Evolutionary conservation across 192 early-diverging fungal genomes (phyloP), one percentile per base, ranked within the genome.

Genomic region (Entomortierella parvispora): DNA sequence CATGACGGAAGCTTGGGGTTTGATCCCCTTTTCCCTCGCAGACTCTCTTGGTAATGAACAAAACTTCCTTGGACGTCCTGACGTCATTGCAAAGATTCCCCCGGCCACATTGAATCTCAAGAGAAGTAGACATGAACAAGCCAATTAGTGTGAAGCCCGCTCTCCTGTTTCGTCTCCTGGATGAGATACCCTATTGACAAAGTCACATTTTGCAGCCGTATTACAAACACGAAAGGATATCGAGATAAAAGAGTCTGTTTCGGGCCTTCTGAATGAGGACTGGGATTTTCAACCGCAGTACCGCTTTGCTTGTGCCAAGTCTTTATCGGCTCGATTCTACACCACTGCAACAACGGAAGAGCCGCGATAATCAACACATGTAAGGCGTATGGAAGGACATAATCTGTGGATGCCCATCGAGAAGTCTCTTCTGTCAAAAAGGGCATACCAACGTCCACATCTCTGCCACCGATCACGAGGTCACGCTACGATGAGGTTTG

Each of bases 301-400:
- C 18, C 58, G 57, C 4, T 72, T 61, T 58, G 69, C 45, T 17
- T 71, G 69, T 31, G 50, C 69, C 8, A 46, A 42, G 23, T 80
- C 4, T 34, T 68, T n/a, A 47, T 65, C 10, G 79, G 79, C n/a
- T 51, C 46, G 1, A 68, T 71, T 17, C n/a, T 80, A 10, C 31
- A 58, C 3, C 69, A 72, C 50, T 42, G 58, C 22, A 62, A 10
- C 37, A 77, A 68, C 32, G 58, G 53, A 18, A 46, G 72, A 50
- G 58, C 81, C 7, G 55, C 60, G 15, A 68, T 82, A 33, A 28
- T 47, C 5, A 82, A 82, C 54, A 68, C 61, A 14, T 32, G 77
- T 18, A 74, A 82, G 52, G 51, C 72, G 4, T 82, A 78, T 31
- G 67, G 66, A 43, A 55, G 72, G 33, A 77, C 61, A 6, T 64